Evolutionary conservation across 2,329 filamentous ascomycete species (phyloP), one percentile per base, ranked within the genome.

Genomic region (Blastomyces gilchristii): DNA sequence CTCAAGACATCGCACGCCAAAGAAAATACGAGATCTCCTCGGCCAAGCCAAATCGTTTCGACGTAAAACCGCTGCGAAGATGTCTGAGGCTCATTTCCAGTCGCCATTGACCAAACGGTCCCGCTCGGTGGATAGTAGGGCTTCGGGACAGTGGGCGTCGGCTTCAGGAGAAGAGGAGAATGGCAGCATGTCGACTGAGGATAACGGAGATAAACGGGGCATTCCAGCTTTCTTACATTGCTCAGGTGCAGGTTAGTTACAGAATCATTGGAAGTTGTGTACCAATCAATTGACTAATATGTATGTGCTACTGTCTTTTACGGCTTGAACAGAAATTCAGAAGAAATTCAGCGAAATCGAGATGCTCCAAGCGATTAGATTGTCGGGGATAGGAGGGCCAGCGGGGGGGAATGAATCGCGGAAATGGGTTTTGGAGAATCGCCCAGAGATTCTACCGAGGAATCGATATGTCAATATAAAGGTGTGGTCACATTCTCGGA

Each of bases 381-480:
- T 39, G 31, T 57, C 37, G 6, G 54, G 54, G 12, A 12, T n/a
- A 16, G 34, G 34, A 41, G 54, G 11, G 12, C 3, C 34, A 7
- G 41, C 4, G 16, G 22, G 3, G 7, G 74, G 78, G 54, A 78
- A 81, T 58, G 75, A 80, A 28, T 72, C 76, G 14, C 82, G 83
- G 60, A 79, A 79, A 66, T 88, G 81, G 80, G 81, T 85, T 3
- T 80, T 86, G 62, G 81, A 88, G 59, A 77, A 76, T 37, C 80
- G 81, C 31, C 78, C 83, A 9, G 81, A 84, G 58, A 78, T 85
- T 66, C 80, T 80, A 64, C 74, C 77, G 45, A 83, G 93, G 68
- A 95, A 97, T 75, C 87, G 94, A 62, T 99, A 97, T 76, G 75
- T 81, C 62, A 96, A 97, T 72, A 90, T 99, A 66, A 88, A 92